Evolutionary conservation across 768 basidiomycete genomes (phyloP), one percentile per base, ranked within the genome.

Genomic region (Rhodotorula sphaerocarpa): DNA sequence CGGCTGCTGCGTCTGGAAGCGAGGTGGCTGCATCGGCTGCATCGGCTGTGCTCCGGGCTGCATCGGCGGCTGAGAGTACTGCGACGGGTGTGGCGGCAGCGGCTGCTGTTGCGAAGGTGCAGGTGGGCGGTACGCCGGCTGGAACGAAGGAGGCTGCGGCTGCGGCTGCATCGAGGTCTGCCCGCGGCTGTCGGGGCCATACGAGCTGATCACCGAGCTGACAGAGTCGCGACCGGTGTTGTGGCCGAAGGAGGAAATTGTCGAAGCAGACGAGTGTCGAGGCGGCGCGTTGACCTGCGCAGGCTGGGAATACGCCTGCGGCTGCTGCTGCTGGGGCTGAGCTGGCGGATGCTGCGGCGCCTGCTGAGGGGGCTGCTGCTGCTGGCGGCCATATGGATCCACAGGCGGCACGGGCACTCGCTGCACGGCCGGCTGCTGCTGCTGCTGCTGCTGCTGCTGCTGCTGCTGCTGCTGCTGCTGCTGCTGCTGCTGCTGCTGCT

Each of bases 1-100:
- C 6, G 53, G 30, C 76, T 52, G 66, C 50, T 59, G 80, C 60
- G 81, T 74, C 66, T 65, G 76, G 48, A 50, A 59, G 36, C 34
- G 47, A 3, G 55, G 59, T 5, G 45, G 43, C 28, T 47, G 52
- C 6, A 42, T 16, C 48, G 59, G 63, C 18, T 47, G 53, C 25
- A 53, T 33, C 31, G 51, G 56, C n/a, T 30, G 33, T 12, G 18
- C 27, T 2, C 16, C 28, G 7, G 28, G 47, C 28, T 30, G 28
- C 47, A 16, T 45, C 62, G 63, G 21, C 41, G 55, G 28, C 45
- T 57, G 21, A 31, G 55, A 39, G 27, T 63, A 43, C 3, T 31
- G 18, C 51, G 52, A 52, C 11, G 34, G 28, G n/a, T 48, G 16
- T 6, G 47, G 28, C 3, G 58, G 46, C 59, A n/a, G 55, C 50